Evolutionary conservation across 1,139 yeast genomes (phyloP), one percentile per base, ranked within the genome.

Genomic region (Sugiyamaella novakii): DNA sequence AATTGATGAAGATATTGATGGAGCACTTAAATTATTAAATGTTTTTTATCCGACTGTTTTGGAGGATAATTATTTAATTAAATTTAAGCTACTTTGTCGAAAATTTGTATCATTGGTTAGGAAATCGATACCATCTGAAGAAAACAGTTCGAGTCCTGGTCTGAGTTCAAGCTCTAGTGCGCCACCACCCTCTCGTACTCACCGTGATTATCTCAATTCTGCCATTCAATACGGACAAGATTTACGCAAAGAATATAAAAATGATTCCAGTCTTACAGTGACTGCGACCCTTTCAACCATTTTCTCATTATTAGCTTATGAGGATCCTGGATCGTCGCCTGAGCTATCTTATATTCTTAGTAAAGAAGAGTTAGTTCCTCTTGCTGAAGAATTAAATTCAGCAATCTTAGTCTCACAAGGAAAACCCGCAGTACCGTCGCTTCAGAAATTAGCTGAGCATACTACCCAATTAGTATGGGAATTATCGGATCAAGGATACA

Each of bases 41-140:
- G 47, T 62, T 10, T 71, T 76, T 45, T 78, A 79, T 57, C 80
- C 82, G 0, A 65, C 61, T 0, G 68, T 80, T 2, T 69, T 84
- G 39, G 57, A 62, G 2, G 64, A 64, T 8, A 73, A 77, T 41
- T 60, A 67, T 14, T 71, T 69, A 18, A 64, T 84, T 19, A 55
- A 73, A n/a, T 84, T 86, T 63, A 73, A 81, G 58, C 65, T 83
- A 54, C 65, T 75, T 52, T 71, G 80, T 58, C 68, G 81, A 57
- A 70, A 79, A 65, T 73, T 83, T 53, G 72, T 80, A 3, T 71
- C 73, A 49, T 57, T 75, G 54, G 70, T 77, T 33, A 56, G 59
- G n/a, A 43, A 43, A 18, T 49, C 52, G 24, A 42, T 54, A 24
- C 46, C 45, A 15, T 52, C 44, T 17, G 45, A 45, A 3, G 51